These are phyloP conservation scores for Salvia hispanica DNA, from an alignment of 257 asterid species.

Conservation along the genomic window DNA sequence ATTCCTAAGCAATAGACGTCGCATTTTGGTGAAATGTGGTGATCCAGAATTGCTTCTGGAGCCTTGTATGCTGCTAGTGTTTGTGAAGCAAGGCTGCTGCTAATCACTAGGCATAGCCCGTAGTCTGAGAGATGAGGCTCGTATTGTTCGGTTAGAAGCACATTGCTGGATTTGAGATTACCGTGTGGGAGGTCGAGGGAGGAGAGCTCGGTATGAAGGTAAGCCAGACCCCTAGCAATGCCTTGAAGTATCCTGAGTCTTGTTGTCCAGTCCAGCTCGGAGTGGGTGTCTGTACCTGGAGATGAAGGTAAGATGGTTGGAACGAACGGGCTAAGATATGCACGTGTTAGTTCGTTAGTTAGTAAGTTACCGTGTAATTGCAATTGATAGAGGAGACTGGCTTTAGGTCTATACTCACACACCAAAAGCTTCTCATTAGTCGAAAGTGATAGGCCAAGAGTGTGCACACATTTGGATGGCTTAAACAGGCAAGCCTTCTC, in stretches of 20 bases:
- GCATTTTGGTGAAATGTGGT: conserved; percentile 57
- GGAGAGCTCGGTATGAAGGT: conserved; percentile 57
- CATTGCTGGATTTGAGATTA: conserved; percentile 76
- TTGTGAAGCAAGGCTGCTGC: conserved; percentile 46
- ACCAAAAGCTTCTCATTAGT: conserved; percentile 82
- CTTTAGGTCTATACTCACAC: conserved; percentile 54
- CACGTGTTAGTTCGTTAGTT: too few relatives aligned
- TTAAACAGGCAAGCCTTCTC: conserved; percentile 57
- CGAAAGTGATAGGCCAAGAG: conserved; percentile 78
- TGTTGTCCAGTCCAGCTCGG: conserved; percentile 60
- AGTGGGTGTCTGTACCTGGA: conserved; percentile 33
- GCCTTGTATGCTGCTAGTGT: conserved; percentile 60
- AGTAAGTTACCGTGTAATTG: conserved; percentile 61
- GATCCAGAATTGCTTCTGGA: conserved; percentile 57
- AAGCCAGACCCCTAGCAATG: conserved; percentile 60
- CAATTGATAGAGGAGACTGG: conserved; percentile 56
- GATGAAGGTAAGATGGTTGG: neutral
- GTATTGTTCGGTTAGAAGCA: conserved; percentile 48
- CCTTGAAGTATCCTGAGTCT: conserved; percentile 68
- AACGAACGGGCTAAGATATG: neutral
- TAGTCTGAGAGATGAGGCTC: conserved; percentile 71
- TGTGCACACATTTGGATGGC: conserved; percentile 59
- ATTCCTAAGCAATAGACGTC: conserved; percentile 75
- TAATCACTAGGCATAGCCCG: conserved; percentile 52
- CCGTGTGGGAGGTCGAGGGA: conserved; percentile 69